phyloP scores from a whole-genome alignment of 1,284 basidiomycete genomes.

The Exobasidium rhododendri region DNA sequence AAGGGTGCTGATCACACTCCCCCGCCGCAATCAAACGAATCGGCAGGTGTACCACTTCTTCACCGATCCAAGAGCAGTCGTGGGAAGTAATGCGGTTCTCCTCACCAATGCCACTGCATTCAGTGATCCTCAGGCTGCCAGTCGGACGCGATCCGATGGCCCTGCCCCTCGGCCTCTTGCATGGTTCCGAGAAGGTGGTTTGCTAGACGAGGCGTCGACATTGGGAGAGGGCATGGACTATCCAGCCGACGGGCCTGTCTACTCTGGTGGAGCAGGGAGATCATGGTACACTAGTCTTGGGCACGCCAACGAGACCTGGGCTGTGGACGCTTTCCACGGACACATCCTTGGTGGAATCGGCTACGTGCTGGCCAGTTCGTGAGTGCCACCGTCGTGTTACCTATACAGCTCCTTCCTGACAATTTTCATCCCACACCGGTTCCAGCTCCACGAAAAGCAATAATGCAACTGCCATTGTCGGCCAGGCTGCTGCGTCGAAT shows the following conservation, averaged over 20 bases:
- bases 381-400: slow-evolving; percentile 43
- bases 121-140: slow-evolving; percentile 32
- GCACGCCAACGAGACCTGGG: slow-evolving; percentile 66
- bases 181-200: slow-evolving; percentile 71
- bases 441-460: slow-evolving; percentile 3
- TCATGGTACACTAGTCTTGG: slow-evolving; percentile 78
- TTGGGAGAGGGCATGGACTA: slow-evolving; percentile 19
- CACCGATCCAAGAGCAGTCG: slow-evolving; percentile 66
- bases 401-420: background rate
- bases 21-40: background rate
- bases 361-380: slow-evolving; percentile 63
- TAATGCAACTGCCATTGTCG: too few relatives aligned
- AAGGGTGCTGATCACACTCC: too few relatives aligned
- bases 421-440: background rate
- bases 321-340: slow-evolving; percentile 65
- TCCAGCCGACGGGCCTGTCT: slow-evolving; percentile 22
- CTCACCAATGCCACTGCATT: slow-evolving; percentile 31
- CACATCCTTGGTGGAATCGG: slow-evolving; percentile 72
- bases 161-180: slow-evolving; percentile 62
- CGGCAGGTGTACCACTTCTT: slow-evolving; percentile 68
- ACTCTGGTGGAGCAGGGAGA: slow-evolving; percentile 62
- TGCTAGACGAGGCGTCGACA: slow-evolving; percentile 18
- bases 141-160: slow-evolving; percentile 65
- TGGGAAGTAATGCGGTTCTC: slow-evolving; percentile 31
- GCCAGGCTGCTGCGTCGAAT: too few relatives aligned